Conservation (phyloP, 2,329 filamentous ascomycete species). For the Talaromyces verruculosus region DNA sequence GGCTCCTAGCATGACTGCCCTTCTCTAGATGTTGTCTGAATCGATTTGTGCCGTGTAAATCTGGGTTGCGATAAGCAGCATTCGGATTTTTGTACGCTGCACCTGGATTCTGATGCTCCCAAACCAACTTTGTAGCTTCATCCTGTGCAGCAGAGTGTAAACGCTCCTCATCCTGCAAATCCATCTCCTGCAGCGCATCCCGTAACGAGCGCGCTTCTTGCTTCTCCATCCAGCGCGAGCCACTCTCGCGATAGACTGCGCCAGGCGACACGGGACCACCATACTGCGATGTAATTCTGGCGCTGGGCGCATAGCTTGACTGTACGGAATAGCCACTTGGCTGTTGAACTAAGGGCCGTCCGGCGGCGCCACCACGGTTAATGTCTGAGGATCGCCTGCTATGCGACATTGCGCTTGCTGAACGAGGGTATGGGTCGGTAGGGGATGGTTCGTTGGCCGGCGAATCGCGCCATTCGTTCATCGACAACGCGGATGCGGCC, state of each 20-base stretch:
- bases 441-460: conserved; percentile 24
- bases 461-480: conserved; percentile 29
- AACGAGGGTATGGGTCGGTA: conserved; percentile 35
- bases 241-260: conserved; percentile 55
- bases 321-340: conserved; percentile 33
- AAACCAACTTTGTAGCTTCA: conserved; percentile 65
- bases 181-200: conserved; percentile 59
- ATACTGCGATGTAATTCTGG: conserved; percentile 33
- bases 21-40: conserved; percentile 49
- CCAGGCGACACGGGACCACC: conserved; percentile 37
- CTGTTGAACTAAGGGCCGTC: conserved; percentile 43
- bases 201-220: conserved; percentile 59
- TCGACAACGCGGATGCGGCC: conserved; percentile 46
- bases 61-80: conserved; percentile 48
- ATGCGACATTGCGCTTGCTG: conserved; percentile 44
- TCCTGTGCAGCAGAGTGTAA: conserved; percentile 60
- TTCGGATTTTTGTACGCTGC: conserved; percentile 51
- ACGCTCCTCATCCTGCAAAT: conserved; percentile 55
- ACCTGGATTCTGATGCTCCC: conserved; percentile 59
- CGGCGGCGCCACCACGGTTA: conserved; percentile 29
- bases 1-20: conserved; percentile 47
- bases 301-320: conserved; percentile 40
- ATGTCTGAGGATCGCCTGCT: conserved; percentile 35
- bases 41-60: conserved; percentile 29
- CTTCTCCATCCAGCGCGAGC: conserved; percentile 57